Evolutionary conservation across 805 yeast species (phyloP).

Genomic region (Kuraishia molischiana): DNA sequence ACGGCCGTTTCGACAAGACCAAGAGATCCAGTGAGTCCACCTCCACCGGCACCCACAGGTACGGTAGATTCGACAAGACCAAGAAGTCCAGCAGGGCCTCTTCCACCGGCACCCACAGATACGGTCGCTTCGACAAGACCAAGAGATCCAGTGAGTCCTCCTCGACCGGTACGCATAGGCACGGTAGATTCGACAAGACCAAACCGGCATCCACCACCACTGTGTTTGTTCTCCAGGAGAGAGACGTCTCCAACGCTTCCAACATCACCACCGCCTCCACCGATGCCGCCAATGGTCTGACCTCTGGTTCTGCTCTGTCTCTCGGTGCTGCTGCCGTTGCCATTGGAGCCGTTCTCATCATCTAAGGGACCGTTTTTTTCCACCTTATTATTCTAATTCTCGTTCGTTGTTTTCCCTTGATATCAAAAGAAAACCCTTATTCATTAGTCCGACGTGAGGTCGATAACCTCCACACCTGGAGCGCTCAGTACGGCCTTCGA

Average conservation of each 20-base stretch:
- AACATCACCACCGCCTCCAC: conserved; percentile 2
- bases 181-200: conserved; percentile 44
- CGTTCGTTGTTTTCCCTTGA: too few species aligned
- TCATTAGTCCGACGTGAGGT: not conserved
- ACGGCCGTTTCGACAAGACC: conserved; percentile 44
- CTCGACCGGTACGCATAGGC: conserved; percentile 29
- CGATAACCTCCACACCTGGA: not conserved
- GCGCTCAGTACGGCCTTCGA: too few species aligned
- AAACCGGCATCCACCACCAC: conserved; percentile 14
- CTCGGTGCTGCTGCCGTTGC: conserved; percentile 1
- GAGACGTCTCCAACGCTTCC: conserved; percentile 3
- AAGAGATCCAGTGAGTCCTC: conserved; percentile 18
- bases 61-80: conserved; percentile 46
- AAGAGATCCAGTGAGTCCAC: conserved; percentile 19
- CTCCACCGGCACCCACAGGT: conserved; percentile 39
- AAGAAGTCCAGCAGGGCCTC: conserved; percentile 20
- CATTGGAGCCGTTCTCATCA: not conserved
- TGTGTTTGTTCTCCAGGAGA: conserved; percentile 17
- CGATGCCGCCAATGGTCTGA: not conserved
- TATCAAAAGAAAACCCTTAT: too few species aligned
- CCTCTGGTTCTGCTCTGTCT: conserved; percentile 5
- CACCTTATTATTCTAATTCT: too few species aligned
- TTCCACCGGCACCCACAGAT: conserved; percentile 29
- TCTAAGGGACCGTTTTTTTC: too few species aligned
- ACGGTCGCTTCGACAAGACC: conserved; percentile 44